These are phyloP conservation scores for Sphenostylis stenocarpa DNA, from an alignment of 306 rosid species.

Conservation along the genomic window DNA sequence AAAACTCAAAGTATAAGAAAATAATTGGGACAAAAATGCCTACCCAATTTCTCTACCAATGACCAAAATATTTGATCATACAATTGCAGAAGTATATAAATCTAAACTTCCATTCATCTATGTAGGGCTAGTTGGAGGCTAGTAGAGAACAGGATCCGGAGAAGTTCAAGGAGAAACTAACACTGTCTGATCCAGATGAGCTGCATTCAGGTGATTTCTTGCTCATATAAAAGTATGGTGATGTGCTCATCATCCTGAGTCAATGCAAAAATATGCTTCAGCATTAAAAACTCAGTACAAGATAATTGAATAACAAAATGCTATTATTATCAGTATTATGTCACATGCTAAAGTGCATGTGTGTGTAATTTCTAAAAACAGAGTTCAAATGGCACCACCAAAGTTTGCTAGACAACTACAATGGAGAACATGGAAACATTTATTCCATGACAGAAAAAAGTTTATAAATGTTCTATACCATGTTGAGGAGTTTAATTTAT, in stretches of 20 bases:
- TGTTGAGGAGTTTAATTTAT: background rate
- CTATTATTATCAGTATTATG: background rate
- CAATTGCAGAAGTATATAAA: conserved; percentile 32
- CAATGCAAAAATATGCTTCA: conserved; percentile 23
- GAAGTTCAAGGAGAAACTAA: conserved; percentile 46
- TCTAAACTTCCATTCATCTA: conserved; percentile 25
- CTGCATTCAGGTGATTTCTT: conserved; percentile 56
- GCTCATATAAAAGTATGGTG: conserved; percentile 55
- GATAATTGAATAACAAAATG: background rate
- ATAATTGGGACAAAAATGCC: conserved; percentile 28
- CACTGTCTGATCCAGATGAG: conserved; percentile 48
- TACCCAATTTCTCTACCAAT: conserved; percentile 40
- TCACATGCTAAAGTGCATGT: background rate
- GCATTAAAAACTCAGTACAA: background rate
- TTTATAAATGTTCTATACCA: background rate
- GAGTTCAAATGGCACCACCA: background rate
- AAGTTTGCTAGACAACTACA: background rate
- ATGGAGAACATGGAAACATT: background rate
- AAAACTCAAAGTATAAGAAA: conserved; percentile 21
- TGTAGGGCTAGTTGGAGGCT: conserved; percentile 40
- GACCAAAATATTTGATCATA: conserved; percentile 51
- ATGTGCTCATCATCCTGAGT: conserved; percentile 53
- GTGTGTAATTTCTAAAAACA: background rate
- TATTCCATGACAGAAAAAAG: background rate
- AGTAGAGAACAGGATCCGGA: conserved; percentile 47